Conservation (phyloP, 345 rosid species). For the Sonneratia alba region DNA sequence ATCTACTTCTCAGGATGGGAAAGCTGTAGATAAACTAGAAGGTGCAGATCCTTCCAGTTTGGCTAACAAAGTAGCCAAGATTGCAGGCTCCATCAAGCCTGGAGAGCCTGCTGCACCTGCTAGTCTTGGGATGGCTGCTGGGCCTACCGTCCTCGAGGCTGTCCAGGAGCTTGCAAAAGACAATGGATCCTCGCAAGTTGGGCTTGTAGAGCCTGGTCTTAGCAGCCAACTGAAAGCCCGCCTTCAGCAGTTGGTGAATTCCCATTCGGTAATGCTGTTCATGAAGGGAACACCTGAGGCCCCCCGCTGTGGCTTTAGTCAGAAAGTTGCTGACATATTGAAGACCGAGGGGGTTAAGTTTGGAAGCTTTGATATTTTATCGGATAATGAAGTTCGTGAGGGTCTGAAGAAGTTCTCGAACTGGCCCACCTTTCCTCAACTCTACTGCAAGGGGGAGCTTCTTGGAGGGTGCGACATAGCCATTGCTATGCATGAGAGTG, state of each 20-base stretch:
- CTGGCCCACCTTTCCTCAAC: constrained; percentile 99
- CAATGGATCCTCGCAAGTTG: constrained; percentile 28
- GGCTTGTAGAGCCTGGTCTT: constrained; percentile 29
- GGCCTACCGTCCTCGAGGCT: constrained; percentile 60
- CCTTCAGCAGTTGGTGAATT: constrained; percentile 55
- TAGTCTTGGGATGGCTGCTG: constrained; percentile 97
- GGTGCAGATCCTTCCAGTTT: constrained; percentile 95
- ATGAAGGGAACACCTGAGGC: constrained; percentile 89
- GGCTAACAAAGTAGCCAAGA: constrained; percentile 85
- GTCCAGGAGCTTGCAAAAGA: constrained; percentile 63
- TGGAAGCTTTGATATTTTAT: constrained; percentile 73
- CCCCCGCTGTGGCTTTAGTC: constrained; percentile 88
- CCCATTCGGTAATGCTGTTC: constrained; percentile 79
- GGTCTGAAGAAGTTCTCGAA: constrained; percentile 90
- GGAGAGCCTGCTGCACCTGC: constrained; percentile 93
- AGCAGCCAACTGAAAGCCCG: constrained; percentile 31
- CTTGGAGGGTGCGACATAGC: constrained; percentile 90
- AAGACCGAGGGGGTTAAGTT: constrained; percentile 70
- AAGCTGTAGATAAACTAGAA: constrained; percentile 66
- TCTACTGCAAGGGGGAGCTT: constrained; percentile 88
- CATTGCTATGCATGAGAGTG: constrained; percentile 83
- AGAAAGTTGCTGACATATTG: constrained; percentile 59
- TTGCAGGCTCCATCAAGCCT: constrained; percentile 51
- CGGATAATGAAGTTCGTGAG: constrained; percentile 70
- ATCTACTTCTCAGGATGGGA: constrained; percentile 51